Percentiles rank a stretch among this genome's conserved stretches.
phyloP scores from a whole-genome alignment of 768 basidiomycete species.

The Calocera cornea region DNA sequence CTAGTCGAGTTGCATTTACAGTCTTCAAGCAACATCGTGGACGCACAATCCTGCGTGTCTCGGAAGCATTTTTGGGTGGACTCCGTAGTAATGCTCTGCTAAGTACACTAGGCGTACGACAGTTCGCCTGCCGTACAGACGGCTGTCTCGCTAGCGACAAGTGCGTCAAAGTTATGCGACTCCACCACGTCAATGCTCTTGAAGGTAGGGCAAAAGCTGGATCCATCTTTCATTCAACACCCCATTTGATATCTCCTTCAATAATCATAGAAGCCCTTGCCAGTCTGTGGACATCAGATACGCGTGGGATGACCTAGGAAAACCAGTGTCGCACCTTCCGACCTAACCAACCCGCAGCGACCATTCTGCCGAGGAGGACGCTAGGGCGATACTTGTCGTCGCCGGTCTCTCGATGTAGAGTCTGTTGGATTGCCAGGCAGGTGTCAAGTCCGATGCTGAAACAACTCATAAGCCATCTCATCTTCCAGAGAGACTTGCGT shows the following conservation, averaged over 20 bases:
- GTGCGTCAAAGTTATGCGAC: no score
- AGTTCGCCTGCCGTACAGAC: no score
- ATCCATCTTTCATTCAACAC: no score
- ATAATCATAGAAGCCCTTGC: constrained; percentile 93
- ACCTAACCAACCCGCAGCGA: constrained; percentile 88
- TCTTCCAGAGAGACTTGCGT: not conserved
- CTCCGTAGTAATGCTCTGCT: not conserved
- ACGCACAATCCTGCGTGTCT: not conserved
- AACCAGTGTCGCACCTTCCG: constrained; percentile 43
- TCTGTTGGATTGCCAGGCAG: constrained; percentile 84
- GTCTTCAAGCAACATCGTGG: not conserved
- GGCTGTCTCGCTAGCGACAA: no score
- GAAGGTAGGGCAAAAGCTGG: no score
- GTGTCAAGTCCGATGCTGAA: constrained; percentile 91
- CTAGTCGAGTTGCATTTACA: no score
- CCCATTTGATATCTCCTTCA: no score
- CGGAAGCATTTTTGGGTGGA: not conserved
- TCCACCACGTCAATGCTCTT: no score
- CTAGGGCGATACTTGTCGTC: constrained; percentile 94
- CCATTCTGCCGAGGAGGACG: constrained; percentile 84
- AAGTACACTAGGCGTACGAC: no score
- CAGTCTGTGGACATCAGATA: constrained; percentile 20
- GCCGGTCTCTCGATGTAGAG: constrained; percentile 72
- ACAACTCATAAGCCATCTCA: not conserved
- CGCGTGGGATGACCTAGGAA: not conserved